A percentile compares a stretch with the other conserved stretches of the same genome.
These are phyloP conservation scores for Neofusicoccum ribis DNA, from an alignment of 2,329 filamentous ascomycete genomes.

Conservation along the genomic window DNA sequence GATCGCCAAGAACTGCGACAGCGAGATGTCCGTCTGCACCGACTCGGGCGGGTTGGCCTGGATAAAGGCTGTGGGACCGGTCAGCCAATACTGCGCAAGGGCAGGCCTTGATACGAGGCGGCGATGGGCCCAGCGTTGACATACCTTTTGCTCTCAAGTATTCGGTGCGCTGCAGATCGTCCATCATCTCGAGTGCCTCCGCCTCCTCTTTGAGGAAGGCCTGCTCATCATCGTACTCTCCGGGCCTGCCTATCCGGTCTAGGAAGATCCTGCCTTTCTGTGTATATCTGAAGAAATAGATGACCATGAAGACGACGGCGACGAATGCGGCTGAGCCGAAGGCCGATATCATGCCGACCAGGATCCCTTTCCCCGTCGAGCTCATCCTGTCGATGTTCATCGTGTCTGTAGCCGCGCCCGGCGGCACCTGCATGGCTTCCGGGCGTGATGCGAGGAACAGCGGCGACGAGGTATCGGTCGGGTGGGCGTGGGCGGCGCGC, in stretches of 20 bases:
- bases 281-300: slow-evolving; percentile 95
- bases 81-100: neutral
- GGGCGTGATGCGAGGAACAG: slow-evolving; percentile 23
- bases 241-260: slow-evolving; percentile 87
- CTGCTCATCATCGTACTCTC: slow-evolving; percentile 97
- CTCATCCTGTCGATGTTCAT: slow-evolving; percentile 34
- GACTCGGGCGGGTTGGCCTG: slow-evolving; percentile 95
- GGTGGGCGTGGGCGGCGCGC: slow-evolving; percentile 28
- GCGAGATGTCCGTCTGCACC: slow-evolving; percentile 90
- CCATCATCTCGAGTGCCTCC: slow-evolving; percentile 92
- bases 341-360: slow-evolving; percentile 92
- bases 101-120: neutral
- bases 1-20: slow-evolving; percentile 96
- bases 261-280: slow-evolving; percentile 84
- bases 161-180: slow-evolving; percentile 84
- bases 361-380: slow-evolving; percentile 72
- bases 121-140: slow-evolving; percentile 23
- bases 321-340: slow-evolving; percentile 89
- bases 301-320: slow-evolving; percentile 72
- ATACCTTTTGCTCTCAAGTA: slow-evolving; percentile 94
- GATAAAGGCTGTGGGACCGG: slow-evolving; percentile 71
- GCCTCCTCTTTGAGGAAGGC: slow-evolving; percentile 91
- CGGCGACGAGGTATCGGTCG: slow-evolving; percentile 30
- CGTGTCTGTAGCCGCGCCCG: neutral
- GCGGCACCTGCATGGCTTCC: slow-evolving; percentile 22